Conservation (phyloP, 2,329 filamentous ascomycete species). For the Cladophialophora chaetospira region DNA sequence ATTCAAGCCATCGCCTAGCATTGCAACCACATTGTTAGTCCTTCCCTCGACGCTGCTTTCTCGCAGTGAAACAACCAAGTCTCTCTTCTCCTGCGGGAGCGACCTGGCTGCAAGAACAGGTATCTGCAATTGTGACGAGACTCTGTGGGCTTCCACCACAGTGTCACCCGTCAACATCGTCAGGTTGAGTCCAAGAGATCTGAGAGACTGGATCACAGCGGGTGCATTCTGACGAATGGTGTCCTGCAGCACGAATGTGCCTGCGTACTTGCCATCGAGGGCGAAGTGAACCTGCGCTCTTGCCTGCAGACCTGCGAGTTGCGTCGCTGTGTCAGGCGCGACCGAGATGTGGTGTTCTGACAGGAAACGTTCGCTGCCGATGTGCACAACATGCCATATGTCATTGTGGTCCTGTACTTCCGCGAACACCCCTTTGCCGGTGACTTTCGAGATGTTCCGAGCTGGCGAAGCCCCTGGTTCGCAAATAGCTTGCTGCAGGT, state of each 20-base stretch:
- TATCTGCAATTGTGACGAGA: slow-evolving; percentile 50
- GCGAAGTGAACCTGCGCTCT: slow-evolving; percentile 61
- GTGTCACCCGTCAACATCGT: slow-evolving; percentile 60
- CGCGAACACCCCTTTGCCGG: slow-evolving; percentile 17
- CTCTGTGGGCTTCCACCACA: slow-evolving; percentile 48
- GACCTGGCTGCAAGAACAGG: slow-evolving; percentile 27
- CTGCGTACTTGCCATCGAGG: slow-evolving; percentile 46
- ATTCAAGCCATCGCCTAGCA: slow-evolving; percentile 77
- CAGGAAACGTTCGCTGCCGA: slow-evolving; percentile 19
- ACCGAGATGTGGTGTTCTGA: slow-evolving; percentile 9
- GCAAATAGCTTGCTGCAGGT: background rate
- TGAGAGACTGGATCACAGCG: slow-evolving; percentile 45
- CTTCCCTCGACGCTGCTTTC: background rate
- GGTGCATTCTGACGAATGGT: slow-evolving; percentile 53
- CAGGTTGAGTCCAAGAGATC: slow-evolving; percentile 7
- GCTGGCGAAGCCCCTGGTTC: slow-evolving; percentile 8
- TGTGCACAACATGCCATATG: slow-evolving; percentile 16
- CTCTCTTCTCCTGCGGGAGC: slow-evolving; percentile 21
- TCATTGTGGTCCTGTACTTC: slow-evolving; percentile 11
- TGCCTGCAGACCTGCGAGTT: slow-evolving; percentile 35
- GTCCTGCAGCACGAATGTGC: slow-evolving; percentile 55
- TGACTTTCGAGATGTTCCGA: slow-evolving; percentile 11
- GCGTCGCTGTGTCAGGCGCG: background rate
- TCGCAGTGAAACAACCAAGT: slow-evolving; percentile 11
- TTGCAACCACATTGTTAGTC: slow-evolving; percentile 13